A percentile compares a stretch with the other conserved stretches of the same genome.
Evolutionary conservation across 768 basidiomycete species (phyloP).

Genomic region (Boletus rubropictus): DNA sequence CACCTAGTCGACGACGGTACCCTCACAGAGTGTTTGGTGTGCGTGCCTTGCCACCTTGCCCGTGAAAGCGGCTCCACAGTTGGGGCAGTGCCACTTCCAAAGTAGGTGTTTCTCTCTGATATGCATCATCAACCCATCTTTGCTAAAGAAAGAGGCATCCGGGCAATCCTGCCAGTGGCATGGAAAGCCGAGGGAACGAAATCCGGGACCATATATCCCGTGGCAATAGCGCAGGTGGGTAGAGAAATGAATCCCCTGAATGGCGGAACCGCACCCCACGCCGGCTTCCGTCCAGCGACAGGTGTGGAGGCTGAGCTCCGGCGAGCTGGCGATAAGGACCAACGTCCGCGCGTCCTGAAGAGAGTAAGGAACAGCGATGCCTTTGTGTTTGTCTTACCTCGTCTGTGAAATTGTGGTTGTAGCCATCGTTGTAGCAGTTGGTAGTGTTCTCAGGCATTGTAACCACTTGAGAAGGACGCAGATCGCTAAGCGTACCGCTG

Average conservation of each 20-base stretch:
- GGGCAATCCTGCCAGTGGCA: conserved; percentile 25
- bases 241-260: conserved; percentile 18
- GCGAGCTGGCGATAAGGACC: conserved; percentile 25
- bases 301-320: conserved; percentile 21
- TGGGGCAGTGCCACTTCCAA: conserved; percentile 24
- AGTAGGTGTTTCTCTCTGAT: conserved; percentile 23
- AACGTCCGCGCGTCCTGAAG: conserved; percentile 22
- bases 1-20: not conserved
- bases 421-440: conserved; percentile 17
- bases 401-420: conserved; percentile 28
- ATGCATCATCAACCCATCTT: conserved; percentile 20
- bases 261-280: conserved; percentile 6
- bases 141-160: conserved; percentile 16
- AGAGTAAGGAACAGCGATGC: conserved; percentile 6
- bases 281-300: conserved; percentile 21
- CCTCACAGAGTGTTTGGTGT: conserved; percentile 14
- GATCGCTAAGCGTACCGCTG: not conserved
- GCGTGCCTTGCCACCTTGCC: conserved; percentile 14
- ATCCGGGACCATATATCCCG: conserved; percentile 11
- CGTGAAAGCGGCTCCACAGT: conserved; percentile 18
- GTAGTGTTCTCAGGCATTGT: conserved; percentile 19
- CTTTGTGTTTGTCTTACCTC: conserved; percentile 14
- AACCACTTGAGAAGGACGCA: not conserved
- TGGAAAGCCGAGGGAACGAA: conserved; percentile 6
- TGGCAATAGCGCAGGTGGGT: conserved; percentile 19